These are phyloP conservation scores for Fusarium sp. DNA, from an alignment of 2,329 filamentous ascomycete genomes.

Conservation along the genomic window DNA sequence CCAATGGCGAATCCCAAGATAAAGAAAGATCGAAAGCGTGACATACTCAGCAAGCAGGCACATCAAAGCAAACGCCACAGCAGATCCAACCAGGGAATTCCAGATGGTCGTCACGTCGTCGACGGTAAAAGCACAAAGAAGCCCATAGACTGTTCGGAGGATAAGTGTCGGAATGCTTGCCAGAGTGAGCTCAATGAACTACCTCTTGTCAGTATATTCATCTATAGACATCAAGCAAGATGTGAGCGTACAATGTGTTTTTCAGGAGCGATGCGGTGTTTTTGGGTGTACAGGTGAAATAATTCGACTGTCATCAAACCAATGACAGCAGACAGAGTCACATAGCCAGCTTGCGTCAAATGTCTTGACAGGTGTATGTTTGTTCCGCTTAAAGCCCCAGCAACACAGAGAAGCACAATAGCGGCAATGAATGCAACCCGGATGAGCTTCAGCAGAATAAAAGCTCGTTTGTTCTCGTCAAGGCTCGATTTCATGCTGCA, in stretches of 20 bases:
- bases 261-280: background rate
- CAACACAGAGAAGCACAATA: background rate
- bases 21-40: background rate
- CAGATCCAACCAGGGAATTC: background rate
- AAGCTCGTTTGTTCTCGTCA: background rate
- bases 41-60: background rate
- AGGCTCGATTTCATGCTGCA: background rate
- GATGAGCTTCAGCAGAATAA: rapidly evolving
- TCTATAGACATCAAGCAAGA: rapidly evolving
- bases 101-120: rapidly evolving
- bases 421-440: background rate
- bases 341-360: background rate
- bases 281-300: background rate
- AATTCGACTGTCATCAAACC: background rate
- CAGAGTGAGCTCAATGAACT: background rate
- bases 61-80: background rate
- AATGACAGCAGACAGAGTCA: background rate
- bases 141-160: background rate
- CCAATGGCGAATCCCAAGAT: background rate
- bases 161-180: background rate
- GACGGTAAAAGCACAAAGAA: background rate
- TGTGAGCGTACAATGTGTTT: background rate
- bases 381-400: background rate
- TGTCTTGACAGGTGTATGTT: background rate
- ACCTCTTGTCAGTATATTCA: rapidly evolving